Base-by-base conservation (phyloP, 2,329 filamentous ascomycete genomes). In the Zymoseptoria tritici region DNA sequence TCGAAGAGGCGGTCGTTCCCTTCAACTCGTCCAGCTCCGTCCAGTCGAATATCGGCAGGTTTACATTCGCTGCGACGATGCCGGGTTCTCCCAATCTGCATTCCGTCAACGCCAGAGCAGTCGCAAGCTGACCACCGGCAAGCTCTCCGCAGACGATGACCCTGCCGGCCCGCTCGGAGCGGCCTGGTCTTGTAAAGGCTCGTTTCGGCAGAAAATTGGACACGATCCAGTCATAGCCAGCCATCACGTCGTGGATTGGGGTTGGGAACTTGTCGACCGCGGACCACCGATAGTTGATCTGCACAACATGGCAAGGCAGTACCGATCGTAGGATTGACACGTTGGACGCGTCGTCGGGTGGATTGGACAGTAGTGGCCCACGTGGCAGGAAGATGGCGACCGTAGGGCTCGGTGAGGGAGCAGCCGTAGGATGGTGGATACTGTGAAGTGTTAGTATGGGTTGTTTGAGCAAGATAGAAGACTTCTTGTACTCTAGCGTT, bases 51-150 rank as follows among this genome's bases (percentile, higher is more conserved):
- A 82, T 70, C 7, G 80, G 78, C 50, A 77, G 78, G 62, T 76
- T 78, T 13, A 80, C 66, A 3, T 77, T 76, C 6, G 76, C 77
- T 24, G 78, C 77, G n/a, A 67, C 69, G 29, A 81, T 73, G 9
- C 77, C 72, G 24, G 70, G 72, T 29, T 72, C 65, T n/a, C 74
- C 73, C 9, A 70, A 58, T 19, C 72, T 72, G 61, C 78, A 80
- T 67, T 82, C 80, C 9, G 79, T 81, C 68, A 82, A 63, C 1
- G 78, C 78, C 4, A 82, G 72, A 72, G 77, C 77, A 2, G 76
- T 74, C 8, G 79, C 79, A 6, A 81, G 72, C 16, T 75, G 73
- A 52, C 76, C 80, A 8, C 80, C 80, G 7, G 80, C 55, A 5
- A 80, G 72, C 64, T 81, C 76, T 22, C 80, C 80, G 62, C 75